phyloP scores from a whole-genome alignment of 2,329 filamentous ascomycete species.

The Monascus ruber region DNA sequence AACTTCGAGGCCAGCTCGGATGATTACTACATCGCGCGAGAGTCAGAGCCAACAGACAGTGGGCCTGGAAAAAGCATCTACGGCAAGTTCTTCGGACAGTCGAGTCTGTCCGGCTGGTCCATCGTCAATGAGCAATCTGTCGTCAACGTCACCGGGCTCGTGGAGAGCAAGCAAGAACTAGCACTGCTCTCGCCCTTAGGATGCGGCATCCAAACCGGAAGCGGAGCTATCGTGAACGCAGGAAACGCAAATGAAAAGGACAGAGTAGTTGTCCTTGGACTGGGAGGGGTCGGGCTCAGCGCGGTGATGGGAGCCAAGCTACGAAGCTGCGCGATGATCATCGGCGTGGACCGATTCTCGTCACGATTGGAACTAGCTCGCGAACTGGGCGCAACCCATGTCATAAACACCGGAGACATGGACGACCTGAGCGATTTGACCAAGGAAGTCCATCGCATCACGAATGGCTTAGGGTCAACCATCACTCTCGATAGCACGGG shows the following conservation, averaged over 20 bases:
- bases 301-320: constrained; percentile 41
- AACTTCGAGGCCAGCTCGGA: constrained; percentile 26
- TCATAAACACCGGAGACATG: constrained; percentile 19
- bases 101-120: constrained; percentile 31
- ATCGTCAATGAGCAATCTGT: constrained; percentile 30
- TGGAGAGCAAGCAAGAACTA: constrained; percentile 20
- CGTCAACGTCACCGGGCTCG: constrained; percentile 31
- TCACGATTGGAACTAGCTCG: constrained; percentile 27
- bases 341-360: constrained; percentile 30
- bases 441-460: constrained; percentile 24
- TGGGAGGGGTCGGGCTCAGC: constrained; percentile 37
- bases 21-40: constrained; percentile 1
- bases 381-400: constrained; percentile 31
- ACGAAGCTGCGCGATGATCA: constrained; percentile 25
- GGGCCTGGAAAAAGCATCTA: constrained; percentile 13
- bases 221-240: constrained; percentile 30
- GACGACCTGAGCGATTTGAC: constrained; percentile 14
- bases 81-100: constrained; percentile 40
- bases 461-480: constrained; percentile 30
- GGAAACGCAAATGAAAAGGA: constrained; percentile 25
- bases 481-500: constrained; percentile 43
- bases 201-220: constrained; percentile 38
- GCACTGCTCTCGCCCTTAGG: constrained; percentile 35
- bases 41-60: constrained; percentile 6
- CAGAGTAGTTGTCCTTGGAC: constrained; percentile 31